Evolutionary conservation across 2,329 filamentous ascomycete genomes (phyloP), one percentile per base, ranked within the genome.

Genomic region (Aureobasidium lini): DNA sequence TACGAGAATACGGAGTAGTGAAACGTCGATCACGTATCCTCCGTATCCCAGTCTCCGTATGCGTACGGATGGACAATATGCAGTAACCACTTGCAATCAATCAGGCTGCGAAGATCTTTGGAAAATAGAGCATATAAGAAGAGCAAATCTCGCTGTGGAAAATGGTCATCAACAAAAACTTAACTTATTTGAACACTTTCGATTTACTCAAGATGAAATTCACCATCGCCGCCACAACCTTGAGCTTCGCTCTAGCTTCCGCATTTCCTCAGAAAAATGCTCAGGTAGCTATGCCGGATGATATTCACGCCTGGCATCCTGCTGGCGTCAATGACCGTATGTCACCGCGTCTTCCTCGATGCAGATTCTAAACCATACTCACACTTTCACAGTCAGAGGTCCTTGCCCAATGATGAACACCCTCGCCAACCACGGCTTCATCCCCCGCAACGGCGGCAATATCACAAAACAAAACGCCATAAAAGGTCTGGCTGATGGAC

Each of bases 341-440:
- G 47, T 15, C 39, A 15, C 4, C n/a, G 4, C 8, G n/a, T 18
- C 6, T 16, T 23, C 3, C 31, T 9, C 3, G 6, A 2, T 23
- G 11, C 28, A 31, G 13, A 42, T 13, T 8, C 7, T 16, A 2
- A 18, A 23, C 2, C 23, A 48, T 48, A 29, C 18, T 47, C 15
- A 46, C 15, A 9, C 15, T n/a, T 15, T 28, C 32, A 29, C 16
- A 61, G 60, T 73, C 31, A 64, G 66, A 23, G 56, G 56, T 7
- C 42, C 56, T n/a, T 58, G 56, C 34, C 56, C 56, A 9, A 65
- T 62, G 37, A 57, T 67, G 44, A 66, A 67, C 47, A 63, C 64
- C 7, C 62, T 64, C 13, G 66, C 66, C 29, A 67, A 67, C 56
- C 66, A 67, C 58, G 64, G 63, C 42, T 68, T 63, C 60, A 61